phyloP scores from a whole-genome alignment of 805 yeast species.

The Ogataea wickerhamii region DNA sequence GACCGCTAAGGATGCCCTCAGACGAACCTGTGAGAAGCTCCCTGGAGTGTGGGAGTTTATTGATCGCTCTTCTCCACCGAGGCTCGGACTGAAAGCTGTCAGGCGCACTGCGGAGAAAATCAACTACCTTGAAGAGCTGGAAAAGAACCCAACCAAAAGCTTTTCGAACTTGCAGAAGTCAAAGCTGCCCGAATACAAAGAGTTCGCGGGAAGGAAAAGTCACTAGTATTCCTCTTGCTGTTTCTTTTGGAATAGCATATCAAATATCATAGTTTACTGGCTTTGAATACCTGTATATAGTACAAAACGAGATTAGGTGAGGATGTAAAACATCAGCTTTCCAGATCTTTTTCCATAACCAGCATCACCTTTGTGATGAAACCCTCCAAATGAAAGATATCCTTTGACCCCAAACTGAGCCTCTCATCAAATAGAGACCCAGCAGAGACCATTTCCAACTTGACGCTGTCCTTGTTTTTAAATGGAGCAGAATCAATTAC shows the following conservation, averaged over 20 bases:
- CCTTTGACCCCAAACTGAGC: constrained; percentile 78
- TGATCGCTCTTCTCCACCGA: constrained; percentile 55
- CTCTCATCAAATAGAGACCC: constrained; percentile 81
- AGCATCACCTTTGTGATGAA: constrained; percentile 88
- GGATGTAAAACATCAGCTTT: background rate
- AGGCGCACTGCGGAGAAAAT: constrained; percentile 40
- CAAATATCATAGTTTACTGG: too few relatives aligned
- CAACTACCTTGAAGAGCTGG: constrained; percentile 53
- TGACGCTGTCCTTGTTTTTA: constrained; percentile 26
- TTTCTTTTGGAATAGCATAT: too few relatives aligned
- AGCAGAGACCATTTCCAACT: constrained; percentile 49
- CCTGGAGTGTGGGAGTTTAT: constrained; percentile 92
- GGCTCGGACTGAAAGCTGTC: constrained; percentile 65
- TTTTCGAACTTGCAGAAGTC: constrained; percentile 53
- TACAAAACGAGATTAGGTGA: background rate
- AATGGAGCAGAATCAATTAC: constrained; percentile 19
- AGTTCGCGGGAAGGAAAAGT: constrained; percentile 30
- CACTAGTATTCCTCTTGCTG: background rate
- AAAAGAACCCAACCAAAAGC: constrained; percentile 61
- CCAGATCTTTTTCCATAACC: constrained; percentile 44
- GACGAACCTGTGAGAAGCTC: constrained; percentile 86
- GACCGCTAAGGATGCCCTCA: constrained; percentile 83
- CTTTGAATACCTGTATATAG: constrained; percentile 7
- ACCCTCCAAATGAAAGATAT: constrained; percentile 93
- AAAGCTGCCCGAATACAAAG: constrained; percentile 49